A percentile compares a stretch with the other conserved stretches of the same genome.
phyloP scores from a whole-genome alignment of 2,329 filamentous ascomycete species.

The Tolypocladium cylindrosporum region DNA sequence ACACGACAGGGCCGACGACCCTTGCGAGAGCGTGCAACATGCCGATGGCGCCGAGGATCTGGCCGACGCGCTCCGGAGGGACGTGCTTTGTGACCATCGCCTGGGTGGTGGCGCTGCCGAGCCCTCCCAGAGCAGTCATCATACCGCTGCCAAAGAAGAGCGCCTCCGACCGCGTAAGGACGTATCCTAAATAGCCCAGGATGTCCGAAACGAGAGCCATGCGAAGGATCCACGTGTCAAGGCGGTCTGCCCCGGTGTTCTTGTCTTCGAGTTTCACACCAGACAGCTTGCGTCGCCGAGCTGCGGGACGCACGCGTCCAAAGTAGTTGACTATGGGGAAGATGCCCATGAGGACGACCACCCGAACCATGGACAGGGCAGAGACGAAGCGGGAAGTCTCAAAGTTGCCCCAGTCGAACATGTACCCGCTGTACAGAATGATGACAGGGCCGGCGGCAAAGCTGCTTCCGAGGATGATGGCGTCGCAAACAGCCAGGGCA shows the following conservation, averaged over 20 bases:
- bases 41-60: constrained; percentile 81
- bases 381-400: constrained; percentile 77
- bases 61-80: constrained; percentile 68
- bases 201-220: constrained; percentile 67
- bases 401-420: constrained; percentile 74
- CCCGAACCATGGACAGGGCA: constrained; percentile 65
- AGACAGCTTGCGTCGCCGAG: constrained; percentile 26
- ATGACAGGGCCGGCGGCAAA: constrained; percentile 76
- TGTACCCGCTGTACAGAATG: constrained; percentile 71
- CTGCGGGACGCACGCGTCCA: constrained; percentile 49
- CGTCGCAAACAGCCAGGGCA: constrained; percentile 70
- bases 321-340: constrained; percentile 70
- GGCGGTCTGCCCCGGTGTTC: constrained; percentile 60
- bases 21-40: constrained; percentile 74
- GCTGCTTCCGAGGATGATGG: constrained; percentile 68
- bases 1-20: constrained; percentile 69
- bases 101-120: constrained; percentile 78
- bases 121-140: constrained; percentile 67
- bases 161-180: constrained; percentile 48
- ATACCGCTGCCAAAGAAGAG: constrained; percentile 65
- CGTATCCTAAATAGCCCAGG: constrained; percentile 66
- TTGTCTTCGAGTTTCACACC: constrained; percentile 29
- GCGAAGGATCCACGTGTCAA: constrained; percentile 73
- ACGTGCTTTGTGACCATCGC: constrained; percentile 85
- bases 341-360: constrained; percentile 62